A percentile compares a stretch with the other conserved stretches of the same genome.
These are phyloP conservation scores for Gentiana macrophylla DNA, from an alignment of 257 asterid species.

Conservation along the genomic window DNA sequence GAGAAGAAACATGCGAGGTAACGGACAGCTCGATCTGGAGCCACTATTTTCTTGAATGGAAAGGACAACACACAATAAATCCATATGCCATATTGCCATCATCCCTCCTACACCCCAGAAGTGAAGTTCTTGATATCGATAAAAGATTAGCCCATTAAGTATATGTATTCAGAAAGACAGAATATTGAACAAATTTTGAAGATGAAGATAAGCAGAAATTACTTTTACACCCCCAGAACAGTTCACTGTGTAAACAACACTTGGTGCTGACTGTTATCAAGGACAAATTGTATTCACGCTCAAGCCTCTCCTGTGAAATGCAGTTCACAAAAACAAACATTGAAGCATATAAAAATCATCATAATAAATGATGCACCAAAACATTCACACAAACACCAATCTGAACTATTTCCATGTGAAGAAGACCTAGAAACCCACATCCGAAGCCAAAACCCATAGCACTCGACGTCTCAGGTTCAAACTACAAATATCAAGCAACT, in stretches of 20 bases:
- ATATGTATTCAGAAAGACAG: neutral
- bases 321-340: neutral
- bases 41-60: too few species aligned
- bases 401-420: conserved; percentile 99
- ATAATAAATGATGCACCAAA: conserved; percentile 8
- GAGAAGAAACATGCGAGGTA: too few species aligned
- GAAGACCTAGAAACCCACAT: conserved; percentile 98
- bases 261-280: conserved; percentile 96
- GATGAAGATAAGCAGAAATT: conserved; percentile 43
- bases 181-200: conserved; percentile 8
- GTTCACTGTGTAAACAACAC: conserved; percentile 87
- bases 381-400: conserved; percentile 4
- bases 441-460: conserved; percentile 99
- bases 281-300: conserved; percentile 87
- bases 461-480: conserved; percentile 93
- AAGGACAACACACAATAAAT: too few species aligned
- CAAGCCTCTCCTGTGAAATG: conserved; percentile 85
- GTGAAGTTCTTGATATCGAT: too few species aligned
- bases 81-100: too few species aligned
- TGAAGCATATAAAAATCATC: conserved; percentile 13
- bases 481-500: conserved; percentile 24
- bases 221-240: conserved; percentile 71
- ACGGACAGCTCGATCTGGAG: too few species aligned
- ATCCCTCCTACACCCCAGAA: too few species aligned
- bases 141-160: neutral